Percentiles rank a stretch among this genome's conserved stretches.
These are phyloP conservation scores for Beta vulgaris DNA, from an alignment of 148 eudicot species.

Conservation along the genomic window DNA sequence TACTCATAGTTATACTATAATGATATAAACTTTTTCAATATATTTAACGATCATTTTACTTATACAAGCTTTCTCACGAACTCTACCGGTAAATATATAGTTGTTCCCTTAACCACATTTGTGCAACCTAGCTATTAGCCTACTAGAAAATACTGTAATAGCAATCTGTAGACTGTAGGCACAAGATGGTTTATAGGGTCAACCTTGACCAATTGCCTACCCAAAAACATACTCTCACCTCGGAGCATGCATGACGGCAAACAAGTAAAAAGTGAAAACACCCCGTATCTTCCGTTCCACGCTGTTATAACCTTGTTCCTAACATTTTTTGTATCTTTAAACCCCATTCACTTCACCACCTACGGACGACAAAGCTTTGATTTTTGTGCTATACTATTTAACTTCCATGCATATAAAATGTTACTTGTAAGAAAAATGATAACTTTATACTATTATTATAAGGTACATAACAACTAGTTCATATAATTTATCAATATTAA, in stretches of 20 bases:
- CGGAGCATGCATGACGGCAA: constrained; percentile 59
- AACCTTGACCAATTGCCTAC: background rate
- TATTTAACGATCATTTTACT: too few relatives aligned
- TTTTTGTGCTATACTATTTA: constrained; percentile 24
- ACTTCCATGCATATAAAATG: constrained; percentile 8
- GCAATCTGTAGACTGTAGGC: too few relatives aligned
- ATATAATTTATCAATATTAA: constrained; percentile 15
- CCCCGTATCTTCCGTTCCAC: constrained; percentile 50
- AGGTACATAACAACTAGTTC: constrained; percentile 1
- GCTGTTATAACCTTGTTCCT: constrained; percentile 37
- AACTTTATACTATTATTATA: background rate
- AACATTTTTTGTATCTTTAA: constrained; percentile 23
- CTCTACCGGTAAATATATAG: too few relatives aligned
- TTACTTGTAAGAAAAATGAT: background rate
- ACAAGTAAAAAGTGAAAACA: constrained; percentile 32
- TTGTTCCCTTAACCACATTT: too few relatives aligned
- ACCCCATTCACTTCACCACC: background rate
- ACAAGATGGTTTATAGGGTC: too few relatives aligned
- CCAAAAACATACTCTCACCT: constrained; percentile 31
- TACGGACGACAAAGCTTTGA: constrained; percentile 18
- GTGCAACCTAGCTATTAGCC: too few relatives aligned
- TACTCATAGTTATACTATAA: too few relatives aligned
- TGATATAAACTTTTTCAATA: too few relatives aligned
- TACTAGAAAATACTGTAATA: too few relatives aligned
- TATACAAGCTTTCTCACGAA: too few relatives aligned